A percentile compares a stretch with the other conserved stretches of the same genome.
These are phyloP conservation scores for Boletus speciosus DNA, from an alignment of 768 basidiomycete species.

Conservation along the genomic window DNA sequence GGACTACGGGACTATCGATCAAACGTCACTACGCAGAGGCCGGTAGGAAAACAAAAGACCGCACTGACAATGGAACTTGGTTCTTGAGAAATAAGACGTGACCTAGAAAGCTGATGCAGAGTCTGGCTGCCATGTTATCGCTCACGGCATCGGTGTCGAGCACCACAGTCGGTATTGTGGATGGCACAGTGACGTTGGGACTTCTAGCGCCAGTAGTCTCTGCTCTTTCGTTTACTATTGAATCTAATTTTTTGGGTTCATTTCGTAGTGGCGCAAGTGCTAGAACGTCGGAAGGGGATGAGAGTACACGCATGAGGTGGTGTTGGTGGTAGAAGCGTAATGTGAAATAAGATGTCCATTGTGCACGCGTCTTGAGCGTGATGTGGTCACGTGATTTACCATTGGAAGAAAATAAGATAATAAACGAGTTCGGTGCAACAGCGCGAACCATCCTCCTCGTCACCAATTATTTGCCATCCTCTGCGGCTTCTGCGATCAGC, in stretches of 20 bases:
- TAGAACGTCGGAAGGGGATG: neutral
- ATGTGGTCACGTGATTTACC: conserved; percentile 3
- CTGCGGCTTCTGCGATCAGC: conserved; percentile 23
- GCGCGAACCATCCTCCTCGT: conserved; percentile 31
- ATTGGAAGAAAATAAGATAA: too few species aligned
- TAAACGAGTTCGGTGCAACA: neutral
- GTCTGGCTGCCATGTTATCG: conserved; percentile 57
- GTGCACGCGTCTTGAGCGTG: neutral
- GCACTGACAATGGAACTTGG: conserved; percentile 72
- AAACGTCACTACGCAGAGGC: neutral
- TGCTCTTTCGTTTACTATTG: neutral
- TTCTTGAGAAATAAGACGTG: conserved; percentile 77
- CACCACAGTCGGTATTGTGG: conserved; percentile 37
- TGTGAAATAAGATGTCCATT: neutral
- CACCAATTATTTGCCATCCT: conserved; percentile 26
- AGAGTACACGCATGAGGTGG: conserved; percentile 14
- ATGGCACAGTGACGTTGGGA: neutral
- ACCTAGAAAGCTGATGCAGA: conserved; percentile 59
- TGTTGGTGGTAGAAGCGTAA: neutral
- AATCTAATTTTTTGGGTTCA: neutral
- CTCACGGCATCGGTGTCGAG: conserved; percentile 53
- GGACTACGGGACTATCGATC: conserved; percentile 56
- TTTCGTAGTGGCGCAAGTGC: neutral
- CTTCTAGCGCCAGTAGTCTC: neutral
- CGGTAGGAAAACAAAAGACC: neutral